phyloP scores from a whole-genome alignment of 164 flowering plant genomes.

The Piper longum region DNA sequence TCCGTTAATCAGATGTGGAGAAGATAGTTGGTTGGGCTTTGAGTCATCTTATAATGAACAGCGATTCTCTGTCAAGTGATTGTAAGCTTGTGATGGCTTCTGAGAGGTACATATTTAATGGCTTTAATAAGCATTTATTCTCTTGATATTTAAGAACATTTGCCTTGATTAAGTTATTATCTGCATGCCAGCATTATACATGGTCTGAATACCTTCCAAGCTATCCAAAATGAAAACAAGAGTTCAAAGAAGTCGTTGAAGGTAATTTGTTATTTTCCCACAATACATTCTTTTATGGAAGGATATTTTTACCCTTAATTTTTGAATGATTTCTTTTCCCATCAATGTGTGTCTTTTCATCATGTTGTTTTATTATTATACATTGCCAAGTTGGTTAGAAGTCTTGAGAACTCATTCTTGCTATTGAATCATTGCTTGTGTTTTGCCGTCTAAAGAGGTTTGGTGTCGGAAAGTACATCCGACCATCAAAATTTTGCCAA shows the following conservation, averaged over 20 bases:
- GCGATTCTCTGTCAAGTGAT: conserved; percentile 30
- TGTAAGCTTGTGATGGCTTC: conserved; percentile 47
- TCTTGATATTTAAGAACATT: background rate
- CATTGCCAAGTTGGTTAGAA: too few species aligned
- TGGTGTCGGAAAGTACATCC: too few species aligned
- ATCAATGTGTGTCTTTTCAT: too few species aligned
- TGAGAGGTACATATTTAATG: conserved; percentile 44
- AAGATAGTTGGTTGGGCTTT: conserved; percentile 88
- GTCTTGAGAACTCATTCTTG: too few species aligned
- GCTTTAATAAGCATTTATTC: background rate
- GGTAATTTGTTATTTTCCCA: conserved; percentile 20
- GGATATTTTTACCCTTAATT: too few species aligned
- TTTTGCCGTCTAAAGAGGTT: too few species aligned
- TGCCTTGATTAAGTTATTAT: background rate
- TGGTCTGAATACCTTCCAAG: conserved; percentile 59
- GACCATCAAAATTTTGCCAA: too few species aligned
- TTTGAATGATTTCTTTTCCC: too few species aligned
- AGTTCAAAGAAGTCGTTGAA: conserved; percentile 72
- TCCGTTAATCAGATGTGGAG: conserved; percentile 40
- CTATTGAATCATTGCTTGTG: too few species aligned
- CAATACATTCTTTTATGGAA: background rate
- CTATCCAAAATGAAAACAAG: conserved; percentile 55
- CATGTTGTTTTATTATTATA: too few species aligned
- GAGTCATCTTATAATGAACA: conserved; percentile 62
- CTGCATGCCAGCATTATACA: conserved; percentile 47